Percentiles rank a stretch among this genome's conserved stretches.
Conservation (phyloP, 2,329 filamentous ascomycete genomes). For the Aspergillus cejpii region DNA sequence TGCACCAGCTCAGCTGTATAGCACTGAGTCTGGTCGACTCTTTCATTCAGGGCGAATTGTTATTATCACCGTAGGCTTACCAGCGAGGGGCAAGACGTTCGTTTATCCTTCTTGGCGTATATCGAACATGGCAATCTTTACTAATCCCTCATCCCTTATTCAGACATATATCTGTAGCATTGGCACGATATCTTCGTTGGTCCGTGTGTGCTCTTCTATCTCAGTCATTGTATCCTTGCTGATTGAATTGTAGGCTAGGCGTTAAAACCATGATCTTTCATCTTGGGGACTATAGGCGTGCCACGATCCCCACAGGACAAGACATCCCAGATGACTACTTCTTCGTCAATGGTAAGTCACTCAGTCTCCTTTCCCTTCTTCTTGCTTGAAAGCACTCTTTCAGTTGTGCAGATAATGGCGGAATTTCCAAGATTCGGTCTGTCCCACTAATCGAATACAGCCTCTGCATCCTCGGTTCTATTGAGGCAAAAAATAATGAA, state of each 20-base stretch:
- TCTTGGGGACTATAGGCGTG: constrained; percentile 89
- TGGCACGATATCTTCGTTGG: constrained; percentile 91
- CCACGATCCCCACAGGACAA: constrained; percentile 74
- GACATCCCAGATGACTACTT: constrained; percentile 96
- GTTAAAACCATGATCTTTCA: constrained; percentile 98
- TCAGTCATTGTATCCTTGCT: constrained; percentile 1
- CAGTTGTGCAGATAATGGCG: background rate
- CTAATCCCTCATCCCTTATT: constrained; percentile 7
- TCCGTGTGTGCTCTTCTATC: constrained; percentile 35
- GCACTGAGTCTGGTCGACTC: constrained; percentile 90
- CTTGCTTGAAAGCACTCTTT: background rate
- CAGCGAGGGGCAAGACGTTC: constrained; percentile 89
- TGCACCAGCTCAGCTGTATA: constrained; percentile 95
- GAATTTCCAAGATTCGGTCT: background rate
- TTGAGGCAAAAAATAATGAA: constrained; percentile 95
- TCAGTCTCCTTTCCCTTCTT: background rate
- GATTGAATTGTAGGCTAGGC: constrained; percentile 60
- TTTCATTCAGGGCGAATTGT: constrained; percentile 97
- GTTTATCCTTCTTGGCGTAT: constrained; percentile 28
- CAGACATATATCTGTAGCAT: constrained; percentile 88
- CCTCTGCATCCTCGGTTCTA: constrained; percentile 84
- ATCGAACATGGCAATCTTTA: background rate
- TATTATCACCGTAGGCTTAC: constrained; percentile 92
- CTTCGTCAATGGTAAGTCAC: constrained; percentile 65
- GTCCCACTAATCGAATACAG: constrained; percentile 26